Evolutionary conservation across 176 grass and related monocot species (phyloP), one percentile per base, ranked within the genome.

Genomic region (Panicum miliaceum): DNA sequence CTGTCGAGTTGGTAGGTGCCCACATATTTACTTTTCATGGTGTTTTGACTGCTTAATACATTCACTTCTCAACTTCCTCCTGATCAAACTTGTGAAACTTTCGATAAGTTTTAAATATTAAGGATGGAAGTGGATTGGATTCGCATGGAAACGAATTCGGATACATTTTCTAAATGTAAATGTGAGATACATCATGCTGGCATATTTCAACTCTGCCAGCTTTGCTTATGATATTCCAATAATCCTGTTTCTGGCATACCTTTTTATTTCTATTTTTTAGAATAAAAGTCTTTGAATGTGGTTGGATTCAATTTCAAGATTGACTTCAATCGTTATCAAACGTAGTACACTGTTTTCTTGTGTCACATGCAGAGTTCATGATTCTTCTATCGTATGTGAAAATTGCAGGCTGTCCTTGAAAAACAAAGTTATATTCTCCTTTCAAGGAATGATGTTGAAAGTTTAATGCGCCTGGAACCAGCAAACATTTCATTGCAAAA

Each of bases 381-480:
- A 79, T 78, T 73, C 40, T 74, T 67, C 23, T 56, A 87, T 84
- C 51, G 82, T 86, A 58, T 92, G 71, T 68, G 3, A 66, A 87
- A 90, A 79, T 54, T 77, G 58, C 63, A 98, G 93, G 96, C 91
- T 90, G 96, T 98, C 54, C 83, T 98, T 79, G 93, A 98, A 90
- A 98, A 94, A 48, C 96, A 94, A 90, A 95, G 96, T 73, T 95
- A 98, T 79, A 98, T 95, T 84, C 89, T 98, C 16, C 87, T 98
- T 68, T 94, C 93, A 66, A 93, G 91, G 85, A 98, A 84, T 81
- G 96, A 98, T 88, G 73, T 98, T 78, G 96, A 98, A 80, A 93
- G 89, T 77, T 93, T 98, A 87, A 95, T 98, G 89, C 89, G 84
- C 47, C 58, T 95, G 82, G 93, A 98, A 58, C 93, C 91, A 38